Evolutionary conservation across 2,329 filamentous ascomycete species (phyloP), one percentile per base, ranked within the genome.

Genomic region (Fusarium neocosmosporiellum): DNA sequence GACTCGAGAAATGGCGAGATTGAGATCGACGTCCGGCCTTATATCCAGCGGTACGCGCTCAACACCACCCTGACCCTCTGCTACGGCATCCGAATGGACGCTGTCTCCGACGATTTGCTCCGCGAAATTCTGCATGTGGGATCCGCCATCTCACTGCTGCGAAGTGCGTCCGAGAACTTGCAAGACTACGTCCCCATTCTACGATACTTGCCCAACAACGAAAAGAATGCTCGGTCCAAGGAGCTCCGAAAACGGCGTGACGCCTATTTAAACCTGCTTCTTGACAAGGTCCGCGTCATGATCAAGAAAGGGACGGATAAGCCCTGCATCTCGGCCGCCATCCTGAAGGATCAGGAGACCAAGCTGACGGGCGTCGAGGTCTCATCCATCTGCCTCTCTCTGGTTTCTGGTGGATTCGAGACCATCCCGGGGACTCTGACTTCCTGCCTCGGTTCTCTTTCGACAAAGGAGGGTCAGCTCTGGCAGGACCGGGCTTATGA

Each of bases 81-180:
- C 73, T 88, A 88, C 59, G 87, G 86, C 0, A 87, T 88, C 41
- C 83, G 87, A 2, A 88, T 89, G 86, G 86, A 88, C 72, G 82
- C 79, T 7, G 84, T 88, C 0, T 87, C 87, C 70, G 87, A 88
- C 60, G 82, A 83, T 1, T 78, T 88, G 54, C 78, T 88, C 10
- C 81, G 86, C 5, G 86, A 88, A 75, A 87, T 89, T 37, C 80
- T 88, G 0, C 79, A 88, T 66, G 87, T 88, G 5, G 87, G 86
- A 1, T 86, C 84, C 0, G 85, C 86, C 0, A 88, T 88, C 55
- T 85, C 82, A 2, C 79, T 88, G 1, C 76, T 88, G 3, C 82
- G 87, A 7, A 86, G 83, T 61, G 86, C 86, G 0, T 86, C 84
- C 0, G 86, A 88, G 76, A 88, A 88, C 67, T 83, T 83, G 29